A percentile compares a stretch with the other conserved stretches of the same genome.
These are phyloP conservation scores for Echinosophora koreensis DNA, from an alignment of 306 rosid species.

Conservation along the genomic window DNA sequence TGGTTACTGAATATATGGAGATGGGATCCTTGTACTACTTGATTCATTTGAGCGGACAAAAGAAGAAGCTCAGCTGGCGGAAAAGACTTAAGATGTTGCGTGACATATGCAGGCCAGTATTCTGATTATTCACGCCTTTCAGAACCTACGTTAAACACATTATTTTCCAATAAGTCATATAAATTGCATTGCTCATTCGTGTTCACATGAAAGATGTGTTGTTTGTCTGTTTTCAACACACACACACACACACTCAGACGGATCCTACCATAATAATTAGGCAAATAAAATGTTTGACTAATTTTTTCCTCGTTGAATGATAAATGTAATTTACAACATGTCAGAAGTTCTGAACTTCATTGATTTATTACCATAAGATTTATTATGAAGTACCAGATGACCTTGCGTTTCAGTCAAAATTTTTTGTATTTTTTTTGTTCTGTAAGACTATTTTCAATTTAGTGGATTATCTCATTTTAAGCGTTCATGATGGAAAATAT, in stretches of 20 bases:
- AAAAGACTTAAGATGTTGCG: conserved; percentile 86
- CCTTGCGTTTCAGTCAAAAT: conserved; percentile 6
- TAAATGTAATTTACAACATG: conserved; percentile 27
- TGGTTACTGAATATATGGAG: conserved; percentile 98
- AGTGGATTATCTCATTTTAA: conserved; percentile 1
- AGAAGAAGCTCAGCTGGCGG: conserved; percentile 93
- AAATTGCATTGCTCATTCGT: background rate
- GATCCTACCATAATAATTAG: conserved; percentile 12
- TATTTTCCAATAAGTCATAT: conserved; percentile 3
- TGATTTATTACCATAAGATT: background rate
- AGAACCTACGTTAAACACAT: conserved; percentile 26
- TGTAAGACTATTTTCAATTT: background rate
- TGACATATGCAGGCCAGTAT: conserved; percentile 84
- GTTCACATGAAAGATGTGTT: conserved; percentile 33
- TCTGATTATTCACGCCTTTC: conserved; percentile 35
- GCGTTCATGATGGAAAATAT: conserved; percentile 17
- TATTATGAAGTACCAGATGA: background rate
- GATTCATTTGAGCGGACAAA: conserved; percentile 91
- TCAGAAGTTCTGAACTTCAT: conserved; percentile 11
- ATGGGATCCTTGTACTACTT: conserved; percentile 92
- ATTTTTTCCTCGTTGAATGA: background rate
- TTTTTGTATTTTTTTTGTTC: conserved; percentile 2
- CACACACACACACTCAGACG: background rate
- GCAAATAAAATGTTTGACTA: background rate
- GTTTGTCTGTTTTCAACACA: background rate